These are phyloP conservation scores for Chondrostereum purpureum DNA, from an alignment of 1,284 basidiomycete species.

Conservation along the genomic window DNA sequence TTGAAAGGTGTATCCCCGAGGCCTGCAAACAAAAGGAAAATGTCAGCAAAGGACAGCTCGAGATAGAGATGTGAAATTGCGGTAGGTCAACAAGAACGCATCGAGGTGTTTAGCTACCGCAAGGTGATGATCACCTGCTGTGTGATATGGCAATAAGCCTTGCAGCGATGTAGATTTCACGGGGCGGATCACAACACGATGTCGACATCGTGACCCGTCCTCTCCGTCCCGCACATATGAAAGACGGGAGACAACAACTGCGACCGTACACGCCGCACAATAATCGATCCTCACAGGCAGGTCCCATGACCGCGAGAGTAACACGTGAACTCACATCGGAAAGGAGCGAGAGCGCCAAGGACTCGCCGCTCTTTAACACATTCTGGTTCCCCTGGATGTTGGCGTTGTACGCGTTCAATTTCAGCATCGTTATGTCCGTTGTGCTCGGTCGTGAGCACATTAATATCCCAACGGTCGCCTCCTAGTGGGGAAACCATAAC, in stretches of 20 bases:
- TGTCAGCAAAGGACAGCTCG: conserved; percentile 1
- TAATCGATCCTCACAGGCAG: no score
- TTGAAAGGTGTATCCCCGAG: conserved; percentile 69
- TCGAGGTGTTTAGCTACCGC: no score
- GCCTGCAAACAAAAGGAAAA: conserved; percentile 30
- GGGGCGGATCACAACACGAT: no score
- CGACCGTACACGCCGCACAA: no score
- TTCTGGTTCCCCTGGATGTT: conserved; percentile 61
- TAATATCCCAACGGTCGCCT: conserved; percentile 43
- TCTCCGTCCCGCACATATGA: no score
- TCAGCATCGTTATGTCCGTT: conserved; percentile 59
- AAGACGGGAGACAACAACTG: no score
- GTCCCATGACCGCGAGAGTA: no score
- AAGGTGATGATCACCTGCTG: no score
- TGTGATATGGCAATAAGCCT: no score
- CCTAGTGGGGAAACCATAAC: conserved; percentile 45
- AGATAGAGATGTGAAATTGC: conserved; percentile 10
- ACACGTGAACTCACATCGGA: conserved; percentile 59
- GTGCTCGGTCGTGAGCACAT: conserved; percentile 51
- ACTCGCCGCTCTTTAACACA: conserved; percentile 56
- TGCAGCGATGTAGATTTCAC: no score
- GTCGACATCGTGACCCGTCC: no score
- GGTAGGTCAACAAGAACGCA: no score
- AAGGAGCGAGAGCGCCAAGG: conserved; percentile 64
- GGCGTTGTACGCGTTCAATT: conserved; percentile 46